Percentiles rank a stretch among this genome's conserved stretches.
phyloP scores from a whole-genome alignment of 768 basidiomycete species.

The Amanita subjunquillea region DNA sequence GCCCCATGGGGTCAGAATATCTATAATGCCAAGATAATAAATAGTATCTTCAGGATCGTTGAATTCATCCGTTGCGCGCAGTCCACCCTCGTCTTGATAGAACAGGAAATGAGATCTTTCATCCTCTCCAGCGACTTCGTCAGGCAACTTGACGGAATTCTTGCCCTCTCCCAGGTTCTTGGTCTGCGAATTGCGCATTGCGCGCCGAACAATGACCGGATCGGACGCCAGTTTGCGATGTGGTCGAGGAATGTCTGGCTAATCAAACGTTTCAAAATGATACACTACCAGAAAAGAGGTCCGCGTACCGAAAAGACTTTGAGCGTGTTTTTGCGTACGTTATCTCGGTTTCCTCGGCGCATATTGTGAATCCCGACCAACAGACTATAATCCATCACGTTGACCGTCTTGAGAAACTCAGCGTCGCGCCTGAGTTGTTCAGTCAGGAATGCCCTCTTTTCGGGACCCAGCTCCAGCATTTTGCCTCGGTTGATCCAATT shows the following conservation, averaged over 20 bases:
- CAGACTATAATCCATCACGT: conserved; percentile 96
- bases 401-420: conserved; percentile 70
- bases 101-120: conserved; percentile 77
- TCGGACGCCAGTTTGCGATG: conserved; percentile 58
- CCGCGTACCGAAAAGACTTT: conserved; percentile 81
- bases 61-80: conserved; percentile 80
- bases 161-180: conserved; percentile 47
- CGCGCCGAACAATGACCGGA: conserved; percentile 37
- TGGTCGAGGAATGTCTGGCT: conserved; percentile 62
- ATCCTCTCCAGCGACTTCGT: conserved; percentile 40
- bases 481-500: conserved; percentile 87
- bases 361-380: conserved; percentile 92
- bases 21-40: conserved; percentile 94
- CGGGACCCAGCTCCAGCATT: conserved; percentile 85
- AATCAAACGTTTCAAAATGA: background rate
- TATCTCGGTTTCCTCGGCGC: conserved; percentile 84
- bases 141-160: conserved; percentile 43
- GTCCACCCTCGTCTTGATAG: conserved; percentile 93
- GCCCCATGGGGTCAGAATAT: conserved; percentile 89
- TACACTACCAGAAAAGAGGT: background rate
- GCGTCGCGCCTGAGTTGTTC: conserved; percentile 87
- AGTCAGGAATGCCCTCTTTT: conserved; percentile 82
- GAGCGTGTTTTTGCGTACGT: conserved; percentile 81
- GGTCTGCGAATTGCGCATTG: conserved; percentile 75
- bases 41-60: conserved; percentile 69